phyloP scores from a whole-genome alignment of 139 green algal species.

The Desmodesmus armatus region DNA sequence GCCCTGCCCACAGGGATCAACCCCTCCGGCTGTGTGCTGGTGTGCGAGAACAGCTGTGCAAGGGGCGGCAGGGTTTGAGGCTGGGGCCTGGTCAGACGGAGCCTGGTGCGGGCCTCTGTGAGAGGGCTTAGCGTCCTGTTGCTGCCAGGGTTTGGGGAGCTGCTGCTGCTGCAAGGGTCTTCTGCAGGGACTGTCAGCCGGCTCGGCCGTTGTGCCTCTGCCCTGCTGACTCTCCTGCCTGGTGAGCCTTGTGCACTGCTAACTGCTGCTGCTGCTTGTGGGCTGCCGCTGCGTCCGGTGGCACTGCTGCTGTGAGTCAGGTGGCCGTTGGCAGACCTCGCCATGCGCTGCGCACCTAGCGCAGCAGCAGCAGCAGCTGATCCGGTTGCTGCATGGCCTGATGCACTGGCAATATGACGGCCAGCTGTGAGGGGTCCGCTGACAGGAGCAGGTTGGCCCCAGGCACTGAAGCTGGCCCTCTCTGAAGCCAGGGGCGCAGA shows the following conservation, averaged over 20 bases:
- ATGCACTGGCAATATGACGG: too few relatives aligned
- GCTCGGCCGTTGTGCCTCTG: too few relatives aligned
- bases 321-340: too few relatives aligned
- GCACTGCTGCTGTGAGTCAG: not conserved
- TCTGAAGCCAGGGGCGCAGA: too few relatives aligned
- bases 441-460: too few relatives aligned
- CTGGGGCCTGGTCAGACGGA: not conserved
- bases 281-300: not conserved
- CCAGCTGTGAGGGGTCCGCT: too few relatives aligned
- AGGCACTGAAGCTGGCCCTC: too few relatives aligned
- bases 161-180: not conserved
- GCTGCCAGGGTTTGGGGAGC: constrained; percentile 5
- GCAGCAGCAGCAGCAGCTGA: not conserved
- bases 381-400: not conserved
- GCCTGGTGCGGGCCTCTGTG: not conserved
- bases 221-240: not conserved
- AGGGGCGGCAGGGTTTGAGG: too few relatives aligned
- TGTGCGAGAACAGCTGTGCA: not conserved
- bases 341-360: not conserved
- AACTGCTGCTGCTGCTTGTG: not conserved
- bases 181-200: too few relatives aligned
- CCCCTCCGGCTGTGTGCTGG: not conserved
- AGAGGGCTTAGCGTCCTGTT: not conserved
- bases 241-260: not conserved
- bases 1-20: not conserved